Conservation (phyloP, 352 stramenopile genomes). For the Pythium scleroteichum region DNA sequence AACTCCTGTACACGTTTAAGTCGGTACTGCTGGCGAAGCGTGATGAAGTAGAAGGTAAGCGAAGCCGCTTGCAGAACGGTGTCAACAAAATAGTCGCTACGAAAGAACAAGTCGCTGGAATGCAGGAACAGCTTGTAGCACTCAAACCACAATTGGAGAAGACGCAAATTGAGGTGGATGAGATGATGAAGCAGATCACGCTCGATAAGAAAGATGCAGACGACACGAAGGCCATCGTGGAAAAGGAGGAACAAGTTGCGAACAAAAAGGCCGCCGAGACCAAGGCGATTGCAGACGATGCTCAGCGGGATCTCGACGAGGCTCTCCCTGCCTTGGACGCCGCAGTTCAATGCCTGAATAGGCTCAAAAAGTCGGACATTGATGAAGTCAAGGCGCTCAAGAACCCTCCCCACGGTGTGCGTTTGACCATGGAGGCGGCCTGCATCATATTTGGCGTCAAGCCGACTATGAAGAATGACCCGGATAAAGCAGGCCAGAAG, state of each 20-base stretch:
- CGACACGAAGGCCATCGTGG: slow-evolving; percentile 89
- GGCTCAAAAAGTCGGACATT: slow-evolving; percentile 93
- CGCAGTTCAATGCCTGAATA: slow-evolving; percentile 91
- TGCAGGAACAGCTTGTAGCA: slow-evolving; percentile 91
- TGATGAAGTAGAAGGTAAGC: slow-evolving; percentile 87
- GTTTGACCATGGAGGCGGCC: slow-evolving; percentile 90
- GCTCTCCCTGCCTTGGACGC: slow-evolving; percentile 90
- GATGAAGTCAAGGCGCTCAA: slow-evolving; percentile 91
- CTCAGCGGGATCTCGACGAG: slow-evolving; percentile 92
- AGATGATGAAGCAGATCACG: slow-evolving; percentile 94
- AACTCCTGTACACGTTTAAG: slow-evolving; percentile 93
- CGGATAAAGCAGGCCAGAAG: slow-evolving; percentile 91
- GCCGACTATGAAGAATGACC: slow-evolving; percentile 82
- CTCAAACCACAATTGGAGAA: slow-evolving; percentile 91
- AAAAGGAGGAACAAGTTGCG: slow-evolving; percentile 90
- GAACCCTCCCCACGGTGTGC: slow-evolving; percentile 85
- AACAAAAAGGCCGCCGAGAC: slow-evolving; percentile 93
- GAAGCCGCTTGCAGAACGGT: slow-evolving; percentile 85
- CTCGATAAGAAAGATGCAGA: slow-evolving; percentile 91
- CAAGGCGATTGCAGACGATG: slow-evolving; percentile 91
- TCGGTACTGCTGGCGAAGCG: slow-evolving; percentile 87
- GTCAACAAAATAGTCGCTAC: slow-evolving; percentile 94
- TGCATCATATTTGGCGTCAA: slow-evolving; percentile 96
- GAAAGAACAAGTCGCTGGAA: slow-evolving; percentile 90
- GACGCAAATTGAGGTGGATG: slow-evolving; percentile 92